Base-by-base conservation (phyloP, 2,329 filamentous ascomycete species). In the Coniochaeta ligniaria region DNA sequence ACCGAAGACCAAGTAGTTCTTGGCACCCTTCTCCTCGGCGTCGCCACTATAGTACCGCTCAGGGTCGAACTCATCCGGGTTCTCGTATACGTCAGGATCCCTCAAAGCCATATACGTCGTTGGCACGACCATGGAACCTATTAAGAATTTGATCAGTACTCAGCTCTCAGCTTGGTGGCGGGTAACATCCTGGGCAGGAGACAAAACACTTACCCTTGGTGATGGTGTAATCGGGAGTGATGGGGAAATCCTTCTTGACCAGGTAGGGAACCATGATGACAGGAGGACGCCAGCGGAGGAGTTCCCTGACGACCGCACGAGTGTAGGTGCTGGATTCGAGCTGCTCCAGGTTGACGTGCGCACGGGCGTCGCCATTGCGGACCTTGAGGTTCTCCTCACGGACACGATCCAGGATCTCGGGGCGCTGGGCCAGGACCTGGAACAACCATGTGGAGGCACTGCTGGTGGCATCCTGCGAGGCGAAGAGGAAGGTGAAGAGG, bases 1-100 rank as follows among this genome's bases (percentile, higher is more conserved):
- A 69, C 95, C 95, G 69, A 99, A 98, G 20, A 98, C 93, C 58
- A 99, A 83, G 81, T 88, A 98, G 81, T 98, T 99, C 88, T 97
- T 98, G 72, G 88, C 79, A 41, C 86, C 86, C 78, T 87, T 89
- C 74, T 89, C 86, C 75, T 96, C 93, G 14, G 94, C 95, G 68
- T 93, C 90, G 62, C 94, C 95, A 1, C 83, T 85, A 74, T 94
- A 94, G 85, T 95, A 98, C 68, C 94, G 86, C 66, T 97, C 92
- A 2, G 94, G 94, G 69, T 96, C 89, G 72, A 92, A 98, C 47
- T 83, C 80, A 70, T 98, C 94, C 2, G 95, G 92, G 70, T 95
- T 89, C 59, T 90, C 85, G 74, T 98, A 99, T 9, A 94, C 90
- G 61, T 97, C 92, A 43, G 92, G 90, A 69, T 98, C 95, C 72